Percentiles rank a stretch among this genome's conserved stretches.
Conservation (phyloP, 139 green algal genomes). For the Haematococcus lacustris region DNA sequence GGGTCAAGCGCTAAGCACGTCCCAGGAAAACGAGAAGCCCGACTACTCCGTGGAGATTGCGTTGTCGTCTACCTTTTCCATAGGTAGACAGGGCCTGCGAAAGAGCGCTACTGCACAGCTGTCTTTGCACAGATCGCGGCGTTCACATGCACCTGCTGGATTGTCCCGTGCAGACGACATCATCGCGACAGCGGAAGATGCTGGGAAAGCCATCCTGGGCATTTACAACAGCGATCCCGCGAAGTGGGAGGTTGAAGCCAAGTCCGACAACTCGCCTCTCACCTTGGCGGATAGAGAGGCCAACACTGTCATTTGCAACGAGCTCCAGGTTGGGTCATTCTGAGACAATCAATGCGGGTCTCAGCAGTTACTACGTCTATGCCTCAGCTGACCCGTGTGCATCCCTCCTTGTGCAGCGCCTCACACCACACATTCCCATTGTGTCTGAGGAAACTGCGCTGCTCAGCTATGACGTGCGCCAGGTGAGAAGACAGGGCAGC, state of each 20-base stretch:
- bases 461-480: slow-evolving; percentile 49
- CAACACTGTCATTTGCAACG: slow-evolving; percentile 70
- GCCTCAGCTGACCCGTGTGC: neutral
- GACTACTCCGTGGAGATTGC: too few relatives aligned
- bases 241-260: slow-evolving; percentile 59
- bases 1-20: too few relatives aligned
- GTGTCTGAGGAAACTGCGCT: slow-evolving; percentile 76
- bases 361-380: too few relatives aligned
- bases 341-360: too few relatives aligned
- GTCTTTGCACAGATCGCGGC: too few relatives aligned
- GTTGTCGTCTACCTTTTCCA: too few relatives aligned
- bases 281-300: slow-evolving; percentile 67
- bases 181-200: slow-evolving; percentile 36
- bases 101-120: too few relatives aligned
- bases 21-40: too few relatives aligned
- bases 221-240: slow-evolving; percentile 63
- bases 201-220: slow-evolving; percentile 58
- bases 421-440: slow-evolving; percentile 77
- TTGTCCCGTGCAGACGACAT: slow-evolving; percentile 5
- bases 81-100: too few relatives aligned
- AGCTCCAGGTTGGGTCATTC: too few relatives aligned
- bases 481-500: too few relatives aligned
- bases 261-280: slow-evolving; percentile 68
- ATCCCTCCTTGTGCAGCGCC: slow-evolving; percentile 10
- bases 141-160: too few relatives aligned